These are phyloP conservation scores for Exophiala sp. DNA, from an alignment of 2,329 filamentous ascomycete species.

Conservation along the genomic window DNA sequence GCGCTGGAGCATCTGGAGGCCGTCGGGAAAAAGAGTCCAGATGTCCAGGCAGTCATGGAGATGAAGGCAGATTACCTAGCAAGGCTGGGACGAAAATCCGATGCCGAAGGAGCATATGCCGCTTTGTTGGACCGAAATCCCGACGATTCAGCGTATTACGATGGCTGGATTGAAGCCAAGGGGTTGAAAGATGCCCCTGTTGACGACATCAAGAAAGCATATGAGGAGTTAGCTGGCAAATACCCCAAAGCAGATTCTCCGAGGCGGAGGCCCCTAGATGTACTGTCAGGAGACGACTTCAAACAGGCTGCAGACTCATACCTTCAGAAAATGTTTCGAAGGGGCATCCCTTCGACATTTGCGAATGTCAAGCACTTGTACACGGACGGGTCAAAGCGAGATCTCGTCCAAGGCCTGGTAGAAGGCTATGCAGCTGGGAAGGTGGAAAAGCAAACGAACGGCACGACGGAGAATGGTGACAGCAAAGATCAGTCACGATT, in stretches of 20 bases:
- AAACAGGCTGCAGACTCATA: conserved; percentile 73
- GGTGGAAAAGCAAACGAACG: conserved; percentile 45
- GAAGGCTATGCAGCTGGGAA: conserved; percentile 70
- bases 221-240: conserved; percentile 76
- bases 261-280: conserved; percentile 81
- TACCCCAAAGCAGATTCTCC: conserved; percentile 80
- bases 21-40: conserved; percentile 72
- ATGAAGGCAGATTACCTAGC: conserved; percentile 78
- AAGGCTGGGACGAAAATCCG: conserved; percentile 70
- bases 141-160: conserved; percentile 83
- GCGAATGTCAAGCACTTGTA: conserved; percentile 96
- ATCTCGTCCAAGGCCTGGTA: conserved; percentile 70
- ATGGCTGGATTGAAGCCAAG: conserved; percentile 67
- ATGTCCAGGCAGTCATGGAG: conserved; percentile 82
- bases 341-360: conserved; percentile 93
- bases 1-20: conserved; percentile 83
- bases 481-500: conserved; percentile 60
- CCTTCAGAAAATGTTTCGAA: conserved; percentile 77
- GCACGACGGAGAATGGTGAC: conserved; percentile 43
- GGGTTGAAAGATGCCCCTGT: conserved; percentile 60
- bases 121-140: conserved; percentile 80
- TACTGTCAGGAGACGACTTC: conserved; percentile 80
- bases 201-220: conserved; percentile 68
- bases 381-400: conserved; percentile 70
- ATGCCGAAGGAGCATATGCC: conserved; percentile 78